These are phyloP conservation scores for Citrus maxima DNA, from an alignment of 345 rosid genomes.

Conservation along the genomic window DNA sequence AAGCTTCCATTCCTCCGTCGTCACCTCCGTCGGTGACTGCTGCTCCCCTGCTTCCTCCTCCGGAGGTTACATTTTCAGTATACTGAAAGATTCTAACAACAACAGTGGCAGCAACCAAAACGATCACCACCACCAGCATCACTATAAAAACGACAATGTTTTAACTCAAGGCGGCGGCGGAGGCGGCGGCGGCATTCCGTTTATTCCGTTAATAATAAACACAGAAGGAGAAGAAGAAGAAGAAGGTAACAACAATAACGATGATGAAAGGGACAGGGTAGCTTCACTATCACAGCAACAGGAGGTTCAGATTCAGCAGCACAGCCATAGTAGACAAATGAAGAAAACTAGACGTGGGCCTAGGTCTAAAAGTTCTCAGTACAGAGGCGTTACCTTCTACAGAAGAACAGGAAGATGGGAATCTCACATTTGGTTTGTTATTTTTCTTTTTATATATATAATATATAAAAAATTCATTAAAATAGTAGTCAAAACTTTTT, in stretches of 20 bases:
- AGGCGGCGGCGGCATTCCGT: neutral
- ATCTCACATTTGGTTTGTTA: constrained; percentile 70
- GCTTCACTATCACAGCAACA: neutral
- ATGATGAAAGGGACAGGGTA: neutral
- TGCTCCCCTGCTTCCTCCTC: constrained; percentile 36
- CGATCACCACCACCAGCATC: neutral
- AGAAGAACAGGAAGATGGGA: constrained; percentile 82
- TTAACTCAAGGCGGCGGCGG: neutral
- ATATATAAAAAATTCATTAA: neutral
- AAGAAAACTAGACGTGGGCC: constrained; percentile 81
- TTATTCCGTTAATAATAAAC: neutral
- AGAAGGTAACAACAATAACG: neutral
- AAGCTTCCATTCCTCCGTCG: constrained; percentile 36
- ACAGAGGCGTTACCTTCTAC: constrained; percentile 75
- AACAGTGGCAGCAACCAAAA: neutral
- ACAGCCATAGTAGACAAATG: constrained; percentile 8
- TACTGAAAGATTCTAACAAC: constrained; percentile 18
- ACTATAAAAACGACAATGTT: neutral
- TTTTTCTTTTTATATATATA: neutral
- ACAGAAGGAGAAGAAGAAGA: no score
- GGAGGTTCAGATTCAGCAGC: constrained; percentile 16
- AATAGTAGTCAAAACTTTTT: neutral
- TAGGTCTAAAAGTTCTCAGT: constrained; percentile 72
- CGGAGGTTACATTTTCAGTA: constrained; percentile 29
- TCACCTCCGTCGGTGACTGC: constrained; percentile 30